Percentiles rank a stretch among this genome's conserved stretches.
Evolutionary conservation across 352 stramenopile genomes (phyloP).

Genomic region (Globisporangium cylindrosporum): DNA sequence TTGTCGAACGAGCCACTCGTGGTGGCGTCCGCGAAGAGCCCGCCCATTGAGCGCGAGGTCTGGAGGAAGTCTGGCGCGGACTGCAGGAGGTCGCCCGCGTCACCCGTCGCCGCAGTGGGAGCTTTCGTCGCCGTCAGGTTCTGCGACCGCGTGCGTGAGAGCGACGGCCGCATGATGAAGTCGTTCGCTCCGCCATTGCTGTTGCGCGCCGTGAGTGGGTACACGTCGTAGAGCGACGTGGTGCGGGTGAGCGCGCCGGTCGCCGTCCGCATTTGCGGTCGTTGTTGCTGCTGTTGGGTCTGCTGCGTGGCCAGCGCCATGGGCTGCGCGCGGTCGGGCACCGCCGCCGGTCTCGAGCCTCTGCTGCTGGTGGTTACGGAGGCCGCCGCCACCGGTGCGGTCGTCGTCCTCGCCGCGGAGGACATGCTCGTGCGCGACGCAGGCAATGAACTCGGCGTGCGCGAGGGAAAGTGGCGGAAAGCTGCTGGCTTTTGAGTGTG

Average conservation of each 20-base stretch:
- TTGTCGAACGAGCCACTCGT: constrained; percentile 15
- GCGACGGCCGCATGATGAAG: constrained; percentile 19
- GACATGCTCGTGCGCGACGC: constrained; percentile 6
- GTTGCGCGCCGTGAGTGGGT: constrained; percentile 45
- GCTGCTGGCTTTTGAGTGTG: neutral
- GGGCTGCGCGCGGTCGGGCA: neutral
- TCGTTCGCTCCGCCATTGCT: neutral
- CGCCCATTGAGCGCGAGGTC: constrained; percentile 11
- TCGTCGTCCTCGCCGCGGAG: constrained; percentile 3
- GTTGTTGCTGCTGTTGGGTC: neutral
- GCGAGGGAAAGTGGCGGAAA: constrained; percentile 1
- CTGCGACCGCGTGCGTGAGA: constrained; percentile 31
- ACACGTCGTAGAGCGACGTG: constrained; percentile 64
- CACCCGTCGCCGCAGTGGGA: neutral
- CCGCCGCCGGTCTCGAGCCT: neutral
- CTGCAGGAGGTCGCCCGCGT: constrained; percentile 15
- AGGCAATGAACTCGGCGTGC: constrained; percentile 5
- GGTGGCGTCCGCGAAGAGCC: neutral
- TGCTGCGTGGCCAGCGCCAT: constrained; percentile 11
- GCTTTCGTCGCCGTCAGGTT: neutral
- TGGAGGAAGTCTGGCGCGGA: constrained; percentile 21
- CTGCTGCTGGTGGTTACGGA: neutral
- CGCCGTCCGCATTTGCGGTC: constrained; percentile 1
- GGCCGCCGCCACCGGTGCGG: neutral
- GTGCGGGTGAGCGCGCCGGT: neutral